Base-by-base conservation (phyloP, 2,329 filamentous ascomycete species). In the Pseudocercospora eumusae region DNA sequence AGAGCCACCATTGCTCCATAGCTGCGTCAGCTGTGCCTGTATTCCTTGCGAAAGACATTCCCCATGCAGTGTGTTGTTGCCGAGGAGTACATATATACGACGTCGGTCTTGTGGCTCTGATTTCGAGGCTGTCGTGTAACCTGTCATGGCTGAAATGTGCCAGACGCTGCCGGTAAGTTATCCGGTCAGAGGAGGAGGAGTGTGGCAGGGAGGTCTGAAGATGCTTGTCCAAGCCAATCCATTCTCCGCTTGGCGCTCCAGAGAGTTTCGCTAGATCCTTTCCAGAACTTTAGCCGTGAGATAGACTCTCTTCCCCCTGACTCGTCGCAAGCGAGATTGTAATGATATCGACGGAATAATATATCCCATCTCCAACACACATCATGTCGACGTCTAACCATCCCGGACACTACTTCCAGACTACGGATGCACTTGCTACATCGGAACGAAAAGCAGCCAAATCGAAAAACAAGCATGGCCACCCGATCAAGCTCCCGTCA, bases 321-420 rank as follows among this genome's bases (percentile, higher is more conserved):
- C 23, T n/a, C n/a, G n/a, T n/a, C n/a, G n/a, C n/a, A n/a, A n/a
- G n/a, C n/a, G n/a, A n/a, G n/a, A n/a, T n/a, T n/a, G n/a, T n/a
- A n/a, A n/a, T n/a, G n/a, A n/a, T n/a, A n/a, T n/a, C n/a, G n/a
- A n/a, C n/a, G n/a, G n/a, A n/a, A n/a, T n/a, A n/a, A n/a, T n/a
- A n/a, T n/a, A n/a, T n/a, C n/a, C n/a, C n/a, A 28, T 21, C 21
- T 31, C 20, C 23, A 59, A 36, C 27, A n/a, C 28, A 27, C 50
- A 60, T 18, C 40, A 88, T 85, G 81, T 89, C 90, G 75, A 84
- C 86, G 66, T 89, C 90, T 27, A 83, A 85, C 56, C 86, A 96
- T 72, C 84, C 88, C 56, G 88, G 89, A 28, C 86, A 95, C 73
- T 98, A 96, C 81, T 98, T 98, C 74, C 91, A 97, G 77, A 96